phyloP scores from a whole-genome alignment of 352 stramenopile genomes.

The Albugo laibachii region DNA sequence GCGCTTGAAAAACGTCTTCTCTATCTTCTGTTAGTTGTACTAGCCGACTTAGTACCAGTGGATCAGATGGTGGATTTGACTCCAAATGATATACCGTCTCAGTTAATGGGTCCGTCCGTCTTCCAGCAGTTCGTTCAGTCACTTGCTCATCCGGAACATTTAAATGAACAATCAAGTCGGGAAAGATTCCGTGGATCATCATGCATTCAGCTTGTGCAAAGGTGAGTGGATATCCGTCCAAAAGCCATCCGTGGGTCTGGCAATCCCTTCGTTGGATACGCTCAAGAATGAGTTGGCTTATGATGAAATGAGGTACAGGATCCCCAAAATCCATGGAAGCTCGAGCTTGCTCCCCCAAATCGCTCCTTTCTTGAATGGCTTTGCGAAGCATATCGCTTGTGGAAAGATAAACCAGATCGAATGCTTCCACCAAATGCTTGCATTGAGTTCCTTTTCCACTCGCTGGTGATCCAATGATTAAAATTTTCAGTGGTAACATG shows the following conservation, averaged over 20 bases:
- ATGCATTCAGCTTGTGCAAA: constrained; percentile 64
- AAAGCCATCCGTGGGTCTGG: constrained; percentile 68
- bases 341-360: constrained; percentile 53
- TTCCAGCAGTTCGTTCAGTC: constrained; percentile 88
- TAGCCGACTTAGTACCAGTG: constrained; percentile 19
- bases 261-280: constrained; percentile 74
- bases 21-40: constrained; percentile 35
- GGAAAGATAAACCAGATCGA: constrained; percentile 83
- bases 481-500: constrained; percentile 38
- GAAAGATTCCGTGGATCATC: constrained; percentile 56
- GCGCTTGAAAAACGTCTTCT: constrained; percentile 6
- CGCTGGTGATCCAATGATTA: constrained; percentile 85
- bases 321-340: constrained; percentile 67
- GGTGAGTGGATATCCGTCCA: constrained; percentile 87
- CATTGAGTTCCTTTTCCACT: constrained; percentile 94
- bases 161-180: constrained; percentile 84
- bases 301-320: constrained; percentile 86
- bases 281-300: constrained; percentile 72
- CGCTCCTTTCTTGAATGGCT: constrained; percentile 46
- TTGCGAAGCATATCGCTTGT: constrained; percentile 85
- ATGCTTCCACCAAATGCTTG: constrained; percentile 75
- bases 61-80: constrained; percentile 49
- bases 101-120: constrained; percentile 85
- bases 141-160: constrained; percentile 89
- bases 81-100: constrained; percentile 93